A percentile compares a stretch with the other conserved stretches of the same genome.
Conservation (phyloP, 164 flowering plant genomes). For the Nelumbo lutea region DNA sequence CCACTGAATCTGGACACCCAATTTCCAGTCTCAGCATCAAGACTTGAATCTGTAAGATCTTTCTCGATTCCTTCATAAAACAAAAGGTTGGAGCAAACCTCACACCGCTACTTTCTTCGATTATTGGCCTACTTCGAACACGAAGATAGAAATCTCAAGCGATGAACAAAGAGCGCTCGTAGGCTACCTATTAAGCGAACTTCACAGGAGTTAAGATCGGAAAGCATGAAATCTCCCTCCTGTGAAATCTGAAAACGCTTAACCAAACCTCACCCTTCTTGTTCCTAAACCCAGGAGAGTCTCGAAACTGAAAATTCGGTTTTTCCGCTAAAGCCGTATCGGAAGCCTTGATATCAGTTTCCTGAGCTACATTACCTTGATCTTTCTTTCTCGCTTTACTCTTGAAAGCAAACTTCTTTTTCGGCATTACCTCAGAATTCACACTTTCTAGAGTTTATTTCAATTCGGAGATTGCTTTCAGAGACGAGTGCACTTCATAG, state of each 20-base stretch:
- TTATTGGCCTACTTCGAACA: slow-evolving; percentile 80
- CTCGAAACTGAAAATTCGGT: slow-evolving; percentile 19
- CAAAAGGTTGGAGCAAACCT: slow-evolving; percentile 78
- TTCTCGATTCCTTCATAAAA: slow-evolving; percentile 61
- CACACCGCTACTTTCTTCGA: slow-evolving; percentile 66
- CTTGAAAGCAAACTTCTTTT: slow-evolving; percentile 74
- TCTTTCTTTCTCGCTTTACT: slow-evolving; percentile 37
- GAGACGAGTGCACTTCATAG: slow-evolving; percentile 78
- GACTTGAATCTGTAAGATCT: slow-evolving; percentile 55
- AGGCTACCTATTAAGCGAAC: slow-evolving; percentile 54
- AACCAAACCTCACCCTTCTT: slow-evolving; percentile 37
- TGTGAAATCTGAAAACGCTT: slow-evolving; percentile 37
- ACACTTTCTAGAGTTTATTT: slow-evolving; percentile 45
- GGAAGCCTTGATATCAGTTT: slow-evolving; percentile 4
- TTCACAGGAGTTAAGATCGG: slow-evolving; percentile 65
- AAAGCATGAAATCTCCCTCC: slow-evolving; percentile 64
- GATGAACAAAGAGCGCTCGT: slow-evolving; percentile 62
- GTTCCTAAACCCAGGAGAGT: slow-evolving; percentile 61
- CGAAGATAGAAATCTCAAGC: slow-evolving; percentile 68
- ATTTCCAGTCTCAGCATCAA: slow-evolving; percentile 75
- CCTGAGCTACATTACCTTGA: slow-evolving; percentile 5
- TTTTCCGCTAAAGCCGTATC: slow-evolving; percentile 8
- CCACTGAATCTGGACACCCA: slow-evolving; percentile 31
- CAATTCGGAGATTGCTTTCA: slow-evolving; percentile 55
- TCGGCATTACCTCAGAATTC: slow-evolving; percentile 47